Evolutionary conservation across 495 filamentous ascomycete genomes (phyloP), one percentile per base, ranked within the genome.

Genomic region (Hyaloscypha hepaticicola): DNA sequence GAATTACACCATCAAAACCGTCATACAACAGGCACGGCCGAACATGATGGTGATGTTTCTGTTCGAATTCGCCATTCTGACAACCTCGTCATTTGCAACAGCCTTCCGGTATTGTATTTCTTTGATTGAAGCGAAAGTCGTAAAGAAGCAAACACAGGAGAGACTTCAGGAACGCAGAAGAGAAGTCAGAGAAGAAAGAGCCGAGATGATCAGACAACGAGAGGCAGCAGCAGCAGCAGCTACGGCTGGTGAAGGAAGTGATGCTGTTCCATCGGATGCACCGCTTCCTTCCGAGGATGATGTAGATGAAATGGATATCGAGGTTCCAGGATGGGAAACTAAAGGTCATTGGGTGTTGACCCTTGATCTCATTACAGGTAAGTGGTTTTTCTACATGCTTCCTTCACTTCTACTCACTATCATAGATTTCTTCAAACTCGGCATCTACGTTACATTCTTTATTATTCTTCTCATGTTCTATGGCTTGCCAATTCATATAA

Each of bases 31-130:
- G 65, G 90, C 95, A 0, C 86, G 90, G 22, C 93, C 95, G 0
- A 93, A 95, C 60, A 97, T 99, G 91, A 99, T 99, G 96, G 91
- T 99, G 61, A 98, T 98, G 93, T 99, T 99, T 72, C 87, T 93
- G 21, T 98, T 99, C 70, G 95, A 99, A 74, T 99, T 98, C 69
- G 92, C 93, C 14, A 85, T 99, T 63, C 76, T 98, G 63, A 79
- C 86, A 4, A 87, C 96, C 12, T 85, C 87, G 29, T 96, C 96
- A 1, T 77, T 86, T 24, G 94, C 93, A 27, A 97, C 92, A 8
- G 77, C 83, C 21, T 78, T 85, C 58, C 85, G 93, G 58, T 99
- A 98, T 75, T 72, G 82, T 28, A 80, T 99, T 27, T 90, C 89
- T n/a, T 74, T 97, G 56, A 79, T 85, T 4, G 95, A 98, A 71